phyloP scores from a whole-genome alignment of 805 yeast genomes.

The Saccharomycopsis vini region DNA sequence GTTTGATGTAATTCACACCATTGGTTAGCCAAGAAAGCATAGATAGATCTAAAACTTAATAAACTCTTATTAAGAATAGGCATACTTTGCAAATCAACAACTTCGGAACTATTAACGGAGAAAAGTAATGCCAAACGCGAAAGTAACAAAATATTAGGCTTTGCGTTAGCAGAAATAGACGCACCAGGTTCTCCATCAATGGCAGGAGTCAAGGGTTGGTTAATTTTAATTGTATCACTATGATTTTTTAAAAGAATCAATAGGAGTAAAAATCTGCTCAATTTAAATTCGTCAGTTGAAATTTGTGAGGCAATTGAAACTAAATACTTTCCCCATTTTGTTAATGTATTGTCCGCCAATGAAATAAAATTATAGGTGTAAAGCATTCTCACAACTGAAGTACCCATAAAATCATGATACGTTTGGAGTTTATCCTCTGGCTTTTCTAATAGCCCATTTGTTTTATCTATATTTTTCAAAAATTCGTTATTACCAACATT shows the following conservation, averaged over 20 bases:
- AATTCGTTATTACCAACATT: conserved; percentile 50
- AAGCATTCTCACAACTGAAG: conserved; percentile 3
- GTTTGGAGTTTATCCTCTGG: conserved; percentile 3
- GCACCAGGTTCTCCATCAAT: conserved; percentile 26
- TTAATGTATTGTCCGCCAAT: conserved; percentile 1
- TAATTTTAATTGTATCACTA: conserved; percentile 15
- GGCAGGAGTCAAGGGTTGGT: conserved; percentile 29
- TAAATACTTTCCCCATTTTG: conserved; percentile 44
- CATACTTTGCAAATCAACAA: conserved; percentile 26
- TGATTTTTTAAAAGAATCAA: conserved; percentile 38
- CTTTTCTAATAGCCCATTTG: background rate
- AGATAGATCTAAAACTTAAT: conserved; percentile 56
- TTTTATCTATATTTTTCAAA: conserved; percentile 28
- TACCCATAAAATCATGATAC: conserved; percentile 2
- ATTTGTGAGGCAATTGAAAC: background rate
- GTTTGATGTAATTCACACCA: conserved; percentile 49
- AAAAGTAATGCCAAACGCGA: conserved; percentile 39
- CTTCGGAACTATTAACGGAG: conserved; percentile 24
- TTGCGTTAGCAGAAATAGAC: conserved; percentile 20
- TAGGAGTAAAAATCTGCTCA: conserved; percentile 32
- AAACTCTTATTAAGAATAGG: conserved; percentile 67
- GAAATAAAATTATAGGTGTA: conserved; percentile 4
- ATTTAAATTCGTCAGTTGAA: conserved; percentile 19
- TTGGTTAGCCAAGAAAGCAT: conserved; percentile 42
- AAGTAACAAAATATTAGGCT: conserved; percentile 31